phyloP scores from a whole-genome alignment of 164 flowering plant genomes.

The Taxillus chinensis region DNA sequence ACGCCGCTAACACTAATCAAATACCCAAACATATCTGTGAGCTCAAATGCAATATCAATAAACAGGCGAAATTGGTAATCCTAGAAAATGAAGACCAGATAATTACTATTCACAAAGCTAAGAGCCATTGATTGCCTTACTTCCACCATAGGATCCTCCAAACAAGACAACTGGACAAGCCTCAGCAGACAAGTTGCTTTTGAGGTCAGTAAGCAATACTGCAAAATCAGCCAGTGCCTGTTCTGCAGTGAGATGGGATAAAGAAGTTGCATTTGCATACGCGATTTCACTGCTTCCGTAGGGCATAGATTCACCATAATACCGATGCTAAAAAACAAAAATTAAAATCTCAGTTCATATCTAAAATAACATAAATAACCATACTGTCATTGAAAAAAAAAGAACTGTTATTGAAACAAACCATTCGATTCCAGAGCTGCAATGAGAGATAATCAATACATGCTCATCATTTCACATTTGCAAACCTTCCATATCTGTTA shows the following conservation, averaged over 20 bases:
- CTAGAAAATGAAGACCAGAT: too few relatives aligned
- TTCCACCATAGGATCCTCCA: slow-evolving; percentile 98
- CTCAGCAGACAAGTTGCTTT: slow-evolving; percentile 65
- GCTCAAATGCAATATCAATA: neutral
- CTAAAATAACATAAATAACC: neutral
- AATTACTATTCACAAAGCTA: too few relatives aligned
- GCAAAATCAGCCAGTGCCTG: slow-evolving; percentile 92
- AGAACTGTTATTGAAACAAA: neutral
- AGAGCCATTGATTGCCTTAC: slow-evolving; percentile 27
- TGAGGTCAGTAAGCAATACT: slow-evolving; percentile 57
- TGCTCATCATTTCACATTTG: too few relatives aligned
- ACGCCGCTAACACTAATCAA: slow-evolving; percentile 79
- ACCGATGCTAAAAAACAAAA: slow-evolving; percentile 56
- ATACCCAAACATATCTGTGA: slow-evolving; percentile 1
- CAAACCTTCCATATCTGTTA: too few relatives aligned
- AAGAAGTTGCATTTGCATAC: slow-evolving; percentile 48
- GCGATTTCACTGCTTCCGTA: slow-evolving; percentile 68
- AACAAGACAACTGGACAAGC: slow-evolving; percentile 74
- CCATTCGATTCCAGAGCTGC: neutral
- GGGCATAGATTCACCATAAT: slow-evolving; percentile 92
- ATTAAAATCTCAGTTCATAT: neutral
- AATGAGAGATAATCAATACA: neutral
- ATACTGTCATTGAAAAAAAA: neutral
- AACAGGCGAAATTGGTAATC: too few relatives aligned
- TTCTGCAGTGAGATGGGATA: slow-evolving; percentile 67